phyloP scores from a whole-genome alignment of 345 rosid species.

The Eucalyptus erythrocorys region DNA sequence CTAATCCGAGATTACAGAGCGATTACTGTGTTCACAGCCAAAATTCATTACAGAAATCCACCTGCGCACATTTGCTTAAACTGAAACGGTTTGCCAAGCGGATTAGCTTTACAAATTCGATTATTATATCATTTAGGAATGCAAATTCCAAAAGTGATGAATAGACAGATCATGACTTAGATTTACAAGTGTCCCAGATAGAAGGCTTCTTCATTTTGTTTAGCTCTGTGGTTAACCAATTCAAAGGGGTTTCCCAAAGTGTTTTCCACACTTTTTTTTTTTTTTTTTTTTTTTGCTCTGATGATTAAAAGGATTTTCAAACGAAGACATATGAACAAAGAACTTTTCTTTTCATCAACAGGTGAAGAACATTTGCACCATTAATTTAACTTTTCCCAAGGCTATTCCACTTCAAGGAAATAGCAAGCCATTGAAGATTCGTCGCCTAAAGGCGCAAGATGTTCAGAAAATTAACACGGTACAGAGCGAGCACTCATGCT shows the following conservation, averaged over 20 bases:
- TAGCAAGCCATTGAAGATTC: not conserved
- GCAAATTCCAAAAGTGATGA: not conserved
- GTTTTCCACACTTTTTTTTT: not conserved
- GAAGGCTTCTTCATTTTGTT: not conserved
- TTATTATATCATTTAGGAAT: not conserved
- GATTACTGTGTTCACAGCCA: not conserved
- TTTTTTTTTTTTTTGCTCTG: not conserved
- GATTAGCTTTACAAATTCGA: not conserved
- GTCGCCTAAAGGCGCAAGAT: not conserved
- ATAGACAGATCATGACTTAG: not conserved
- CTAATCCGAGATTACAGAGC: not conserved
- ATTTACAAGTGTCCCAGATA: not conserved
- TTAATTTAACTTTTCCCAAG: not conserved
- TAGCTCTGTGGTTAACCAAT: not conserved
- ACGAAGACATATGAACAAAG: not conserved
- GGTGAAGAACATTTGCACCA: not conserved
- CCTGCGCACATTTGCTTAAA: not conserved
- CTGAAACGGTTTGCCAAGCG: not conserved
- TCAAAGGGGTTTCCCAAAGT: not conserved
- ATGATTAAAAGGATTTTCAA: not conserved
- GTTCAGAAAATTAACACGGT: not conserved
- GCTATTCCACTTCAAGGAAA: not conserved
- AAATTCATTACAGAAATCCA: not conserved
- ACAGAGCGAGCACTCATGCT: not conserved
- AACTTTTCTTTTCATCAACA: not conserved